Percentiles rank a stretch among this genome's conserved stretches.
phyloP scores from a whole-genome alignment of 495 filamentous ascomycete species.

The Physcia stellaris region DNA sequence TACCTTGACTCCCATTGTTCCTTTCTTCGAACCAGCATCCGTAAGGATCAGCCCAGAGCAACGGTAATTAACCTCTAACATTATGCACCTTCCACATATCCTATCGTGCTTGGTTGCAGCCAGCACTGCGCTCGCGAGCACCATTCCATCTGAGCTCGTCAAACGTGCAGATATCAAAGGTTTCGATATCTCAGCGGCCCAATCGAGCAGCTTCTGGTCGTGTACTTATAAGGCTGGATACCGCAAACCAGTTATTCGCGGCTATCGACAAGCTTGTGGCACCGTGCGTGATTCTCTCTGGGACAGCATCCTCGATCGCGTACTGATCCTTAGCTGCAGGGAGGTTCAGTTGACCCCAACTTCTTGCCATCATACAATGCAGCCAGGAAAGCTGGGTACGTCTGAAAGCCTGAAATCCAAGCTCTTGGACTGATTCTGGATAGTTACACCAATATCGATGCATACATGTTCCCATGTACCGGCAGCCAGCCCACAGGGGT shows the following conservation, averaged over 20 bases:
- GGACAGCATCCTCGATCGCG: neutral
- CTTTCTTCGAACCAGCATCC: no score
- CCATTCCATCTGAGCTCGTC: neutral
- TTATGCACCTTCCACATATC: neutral
- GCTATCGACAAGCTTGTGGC: constrained; percentile 5
- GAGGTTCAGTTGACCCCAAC: constrained; percentile 3
- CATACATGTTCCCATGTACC: constrained; percentile 14
- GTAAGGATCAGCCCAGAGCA: no score
- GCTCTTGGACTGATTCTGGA: no score
- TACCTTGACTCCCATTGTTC: no score
- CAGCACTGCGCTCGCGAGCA: neutral
- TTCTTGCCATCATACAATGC: constrained; percentile 5
- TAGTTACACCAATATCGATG: constrained; percentile 13
- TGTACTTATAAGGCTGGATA: constrained; percentile 1
- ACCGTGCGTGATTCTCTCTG: neutral
- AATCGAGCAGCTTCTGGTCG: constrained; percentile 6
- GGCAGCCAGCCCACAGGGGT: constrained; percentile 6
- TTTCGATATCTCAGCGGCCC: constrained; percentile 2
- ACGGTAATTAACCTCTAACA: no score
- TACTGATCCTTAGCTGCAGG: neutral
- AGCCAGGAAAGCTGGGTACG: neutral
- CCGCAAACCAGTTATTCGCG: constrained; percentile 5
- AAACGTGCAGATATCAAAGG: constrained; percentile 1
- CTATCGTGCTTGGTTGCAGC: neutral
- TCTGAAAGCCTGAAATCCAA: no score